Base-by-base conservation (phyloP, 2,329 filamentous ascomycete genomes). In the Catunica adiposa region DNA sequence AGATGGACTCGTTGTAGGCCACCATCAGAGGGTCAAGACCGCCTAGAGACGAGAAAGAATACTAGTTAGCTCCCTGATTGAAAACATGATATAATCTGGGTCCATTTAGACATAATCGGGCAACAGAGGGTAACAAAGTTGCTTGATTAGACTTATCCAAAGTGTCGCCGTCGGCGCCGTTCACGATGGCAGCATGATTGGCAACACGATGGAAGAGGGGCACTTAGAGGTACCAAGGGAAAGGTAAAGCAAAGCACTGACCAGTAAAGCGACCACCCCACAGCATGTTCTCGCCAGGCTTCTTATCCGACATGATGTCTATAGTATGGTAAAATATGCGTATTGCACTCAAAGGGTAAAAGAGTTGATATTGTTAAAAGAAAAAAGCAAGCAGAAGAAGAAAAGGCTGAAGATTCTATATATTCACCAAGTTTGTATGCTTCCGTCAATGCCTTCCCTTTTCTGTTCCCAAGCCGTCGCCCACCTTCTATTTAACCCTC, bases 1-100 rank as follows among this genome's bases (percentile, higher is more conserved):
- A 80, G 62, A 94, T 83, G 55, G 79, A 84, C 63, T 83, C 82
- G 67, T 94, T 94, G 74, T 90, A 94, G 61, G 84, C 75, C 59
- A 82, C 76, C 87, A 94, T 94, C 54, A 94, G 77, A 55, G 87
- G 86, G 69, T 94, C 86, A 62, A 90, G 79, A 62, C 79, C 84
- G 72, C 86, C 85, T 85, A 63, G 57, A 51, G 22, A n/a, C 34
- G 3, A 7, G 20, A 31, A 29, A 37, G 15, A 47, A 25, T 11
- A 23, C 14, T 50, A 47, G 25, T 53, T 44, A 46, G 53, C 51
- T 46, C 52, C 11, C 22, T 11, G 52, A 17, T 42, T 52, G 56
- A 53, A 59, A 40, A 2, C 63, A 59, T 56, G 17, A 58, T 61
- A 62, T 53, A 25, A 44, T 34, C 26, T 38, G 58, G 31, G 48